These are phyloP conservation scores for Penicillium silybi DNA, from an alignment of 495 filamentous ascomycete species.

Conservation along the genomic window DNA sequence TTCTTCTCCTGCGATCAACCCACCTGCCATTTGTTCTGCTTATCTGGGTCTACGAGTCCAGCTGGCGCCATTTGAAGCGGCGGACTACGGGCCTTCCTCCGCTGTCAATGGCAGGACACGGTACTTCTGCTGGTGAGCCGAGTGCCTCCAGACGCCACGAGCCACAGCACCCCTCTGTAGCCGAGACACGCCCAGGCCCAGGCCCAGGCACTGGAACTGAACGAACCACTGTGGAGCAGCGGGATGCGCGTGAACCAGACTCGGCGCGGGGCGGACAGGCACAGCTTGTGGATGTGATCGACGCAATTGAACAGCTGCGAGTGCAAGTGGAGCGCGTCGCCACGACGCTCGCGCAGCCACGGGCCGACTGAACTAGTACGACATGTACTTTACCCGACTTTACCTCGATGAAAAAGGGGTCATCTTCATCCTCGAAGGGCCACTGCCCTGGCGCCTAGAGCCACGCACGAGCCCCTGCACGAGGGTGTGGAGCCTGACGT, in stretches of 20 bases:
- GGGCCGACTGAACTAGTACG: background rate
- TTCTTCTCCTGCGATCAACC: conserved; percentile 72
- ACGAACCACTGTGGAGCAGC: conserved; percentile 18
- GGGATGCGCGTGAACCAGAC: conserved; percentile 19
- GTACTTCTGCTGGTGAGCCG: conserved; percentile 24
- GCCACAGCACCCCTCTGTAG: conserved; percentile 25
- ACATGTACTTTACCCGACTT: background rate
- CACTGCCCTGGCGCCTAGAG: conserved; percentile 15
- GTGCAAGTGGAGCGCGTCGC: conserved; percentile 37
- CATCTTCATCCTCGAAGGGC: background rate
- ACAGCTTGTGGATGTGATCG: conserved; percentile 33
- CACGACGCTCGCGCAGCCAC: conserved; percentile 22
- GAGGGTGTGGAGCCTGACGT: conserved; percentile 12
- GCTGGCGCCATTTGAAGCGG: conserved; percentile 26
- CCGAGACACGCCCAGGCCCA: conserved; percentile 17
- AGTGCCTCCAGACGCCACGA: conserved; percentile 29
- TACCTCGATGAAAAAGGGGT: conserved; percentile 1
- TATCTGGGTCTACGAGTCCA: conserved; percentile 58
- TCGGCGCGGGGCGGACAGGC: conserved; percentile 18
- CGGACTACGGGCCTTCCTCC: conserved; percentile 25
- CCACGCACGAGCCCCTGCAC: conserved; percentile 21
- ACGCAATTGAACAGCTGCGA: conserved; percentile 39
- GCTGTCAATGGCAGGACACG: conserved; percentile 16
- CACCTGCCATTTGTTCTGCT: conserved; percentile 61
- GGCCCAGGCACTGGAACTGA: conserved; percentile 17